These are phyloP conservation scores for Pythium chondricola DNA, from an alignment of 352 stramenopile species.

Conservation along the genomic window DNA sequence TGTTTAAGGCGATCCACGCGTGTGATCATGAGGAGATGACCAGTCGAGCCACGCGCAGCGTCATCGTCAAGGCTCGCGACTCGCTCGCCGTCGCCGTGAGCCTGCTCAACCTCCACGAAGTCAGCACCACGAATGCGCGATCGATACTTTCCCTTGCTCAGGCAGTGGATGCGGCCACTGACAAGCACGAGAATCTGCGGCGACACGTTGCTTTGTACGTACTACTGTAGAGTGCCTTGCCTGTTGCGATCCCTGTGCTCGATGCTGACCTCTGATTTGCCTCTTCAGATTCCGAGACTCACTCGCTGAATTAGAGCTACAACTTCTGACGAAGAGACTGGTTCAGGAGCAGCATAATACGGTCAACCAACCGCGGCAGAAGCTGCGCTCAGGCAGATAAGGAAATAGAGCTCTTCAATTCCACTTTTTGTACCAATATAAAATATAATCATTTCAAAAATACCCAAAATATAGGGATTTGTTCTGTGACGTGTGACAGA, in stretches of 20 bases:
- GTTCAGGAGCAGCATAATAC: too few species aligned
- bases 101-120: conserved; percentile 14
- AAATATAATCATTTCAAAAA: too few species aligned
- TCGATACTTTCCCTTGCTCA: conserved; percentile 15
- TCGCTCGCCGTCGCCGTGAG: conserved; percentile 20
- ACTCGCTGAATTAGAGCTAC: conserved; percentile 16
- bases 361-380: too few species aligned
- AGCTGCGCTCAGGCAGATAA: too few species aligned
- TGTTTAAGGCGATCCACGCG: conserved; percentile 7
- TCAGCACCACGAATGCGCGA: conserved; percentile 3
- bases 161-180: conserved; percentile 11
- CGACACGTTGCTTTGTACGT: conserved; percentile 18
- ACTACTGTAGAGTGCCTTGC: neutral
- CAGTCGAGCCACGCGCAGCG: conserved; percentile 19
- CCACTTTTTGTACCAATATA: too few species aligned
- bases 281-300: conserved; percentile 13
- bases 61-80: conserved; percentile 16
- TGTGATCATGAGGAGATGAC: conserved; percentile 10
- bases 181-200: conserved; percentile 13
- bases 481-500: too few species aligned
- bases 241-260: neutral
- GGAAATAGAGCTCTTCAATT: too few species aligned
- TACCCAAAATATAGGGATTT: too few species aligned
- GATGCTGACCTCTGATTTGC: too few species aligned
- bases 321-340: conserved; percentile 12